Evolutionary conservation across 1,284 basidiomycete species (phyloP).

Genomic region (Pyrrhoderma lamaoense): DNA sequence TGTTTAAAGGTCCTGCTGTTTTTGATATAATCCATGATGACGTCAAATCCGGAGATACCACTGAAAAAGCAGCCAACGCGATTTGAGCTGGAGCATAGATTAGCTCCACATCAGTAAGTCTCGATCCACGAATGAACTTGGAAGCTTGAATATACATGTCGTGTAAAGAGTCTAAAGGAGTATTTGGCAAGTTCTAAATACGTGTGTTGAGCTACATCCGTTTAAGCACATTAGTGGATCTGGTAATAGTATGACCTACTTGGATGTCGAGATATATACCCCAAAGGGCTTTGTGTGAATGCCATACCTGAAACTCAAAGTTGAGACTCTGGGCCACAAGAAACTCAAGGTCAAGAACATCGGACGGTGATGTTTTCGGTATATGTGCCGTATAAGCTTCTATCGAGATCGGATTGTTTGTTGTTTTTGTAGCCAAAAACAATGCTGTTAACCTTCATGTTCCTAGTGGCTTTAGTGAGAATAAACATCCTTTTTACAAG

Average conservation of each 20-base stretch:
- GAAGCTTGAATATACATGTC: slow-evolving; percentile 54
- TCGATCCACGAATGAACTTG: slow-evolving; percentile 58
- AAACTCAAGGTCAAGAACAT: slow-evolving; percentile 92
- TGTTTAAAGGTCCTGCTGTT: slow-evolving; percentile 26
- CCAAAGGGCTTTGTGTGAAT: slow-evolving; percentile 83
- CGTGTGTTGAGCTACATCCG: not conserved
- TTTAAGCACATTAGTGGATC: not conserved
- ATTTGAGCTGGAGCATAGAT: slow-evolving; percentile 92
- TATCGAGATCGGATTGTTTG: slow-evolving; percentile 85
- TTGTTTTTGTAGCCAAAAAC: slow-evolving; percentile 95
- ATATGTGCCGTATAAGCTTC: slow-evolving; percentile 78
- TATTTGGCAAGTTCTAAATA: slow-evolving; percentile 43
- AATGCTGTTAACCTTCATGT: slow-evolving; percentile 80
- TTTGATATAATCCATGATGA: slow-evolving; percentile 59
- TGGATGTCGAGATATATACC: slow-evolving; percentile 90
- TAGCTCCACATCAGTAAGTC: slow-evolving; percentile 89
- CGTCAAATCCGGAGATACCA: slow-evolving; percentile 56
- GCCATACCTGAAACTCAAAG: slow-evolving; percentile 92
- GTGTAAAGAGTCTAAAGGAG: slow-evolving; percentile 36
- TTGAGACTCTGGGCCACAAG: slow-evolving; percentile 87
- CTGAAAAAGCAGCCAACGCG: slow-evolving; percentile 74
- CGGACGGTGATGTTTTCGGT: slow-evolving; percentile 68
- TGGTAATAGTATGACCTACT: slow-evolving; percentile 36
- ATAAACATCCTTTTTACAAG: not conserved
- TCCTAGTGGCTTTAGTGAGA: slow-evolving; percentile 4